Base-by-base conservation (phyloP, 2,329 filamentous ascomycete species). In the Pseudocercospora crystallina region DNA sequence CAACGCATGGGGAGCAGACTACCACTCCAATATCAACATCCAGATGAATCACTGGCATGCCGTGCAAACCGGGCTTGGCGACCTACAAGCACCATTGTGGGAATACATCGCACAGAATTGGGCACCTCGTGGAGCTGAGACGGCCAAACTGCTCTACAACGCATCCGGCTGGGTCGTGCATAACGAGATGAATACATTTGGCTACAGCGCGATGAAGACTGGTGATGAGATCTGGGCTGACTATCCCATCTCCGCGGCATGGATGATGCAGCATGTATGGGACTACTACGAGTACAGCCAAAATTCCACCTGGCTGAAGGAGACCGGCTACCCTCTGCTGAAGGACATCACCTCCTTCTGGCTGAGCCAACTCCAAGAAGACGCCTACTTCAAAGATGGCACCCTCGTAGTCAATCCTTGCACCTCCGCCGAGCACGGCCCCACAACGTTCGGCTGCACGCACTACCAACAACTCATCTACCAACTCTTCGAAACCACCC, bases 1-100 rank as follows among this genome's bases (percentile, higher is more conserved):
- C 0, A 68, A 73, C 3, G 72, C 75, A 0, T 81, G 81, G 81
- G 72, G 74, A 10, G 75, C 70, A 2, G 80, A 83, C 57, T 83
- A 82, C 49, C 80, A 82, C 45, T 70, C 75, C 34, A 80, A 83
- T 53, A 82, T 84, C 59, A 83, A 83, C 49, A 49, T 83, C 0
- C 78, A 84, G 56, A 83, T 83, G 81, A 83, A 83, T 51, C 75
- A 83, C 57, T 84, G 81, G 80, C 70, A 68, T 1, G 73, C 75
- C 2, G 78, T 81, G 31, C 73, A 79, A 45, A 80, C 78, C 0
- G 79, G 79, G 0, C 65, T 82, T 0, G 72, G 71, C 0, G 66
- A 66, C 2, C 69, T 79, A 1, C 72, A 78, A 40, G 61, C 65
- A 0, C 72, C 76, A 0, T 63, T 81, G 0, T 83, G 77, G 73